Base-by-base conservation (phyloP, 768 basidiomycete genomes). In the Tremella fuciformis region DNA sequence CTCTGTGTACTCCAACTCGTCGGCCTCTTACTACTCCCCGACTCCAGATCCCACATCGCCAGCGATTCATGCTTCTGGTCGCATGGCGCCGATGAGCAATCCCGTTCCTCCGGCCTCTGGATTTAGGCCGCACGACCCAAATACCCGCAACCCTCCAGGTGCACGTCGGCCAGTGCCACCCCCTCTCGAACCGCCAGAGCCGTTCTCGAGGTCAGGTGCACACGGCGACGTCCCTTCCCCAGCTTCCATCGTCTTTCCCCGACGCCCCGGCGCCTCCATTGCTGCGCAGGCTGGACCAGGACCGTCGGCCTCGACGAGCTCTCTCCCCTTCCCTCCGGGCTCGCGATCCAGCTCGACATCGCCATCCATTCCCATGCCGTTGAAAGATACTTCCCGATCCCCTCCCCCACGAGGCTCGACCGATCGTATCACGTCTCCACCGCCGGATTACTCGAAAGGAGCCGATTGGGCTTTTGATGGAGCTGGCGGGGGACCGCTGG, bases 1-100 rank as follows among this genome's bases (percentile, higher is more conserved):
- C 3, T 64, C 70, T 6, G 67, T 59, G 0, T 69, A 72, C 44
- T 72, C 70, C 24, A 64, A 48, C 16, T 66, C 67, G 19, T 66
- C 70, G 1, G 59, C 63, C 15, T 66, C 65, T 13, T 67, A 59
- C 40, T 72, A 65, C 41, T 64, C 66, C n/a, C 66, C 70, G 7
- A 64, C 63, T 37, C 62, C 65, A 18, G 61, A 72, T 39, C 37
- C 52, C 13, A 49, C 55, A 18, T 69, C 70, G 8, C 63, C 70
- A 4, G 61, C 70, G 6, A 46, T 58, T 22, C 64, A 34, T 34
- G n/a, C 22, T 8, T 46, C 58, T 15, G 53, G 53, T 13, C 49
- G 50, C 6, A 48, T 41, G 58, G 24, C 49, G 8, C 24, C 53
- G 24, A 25, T 52, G 29, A 56, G 50, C 19, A 47, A 38, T 26